Evolutionary conservation across 257 asterid species (phyloP), one percentile per base, ranked within the genome.

Genomic region (Linaria vulgaris): DNA sequence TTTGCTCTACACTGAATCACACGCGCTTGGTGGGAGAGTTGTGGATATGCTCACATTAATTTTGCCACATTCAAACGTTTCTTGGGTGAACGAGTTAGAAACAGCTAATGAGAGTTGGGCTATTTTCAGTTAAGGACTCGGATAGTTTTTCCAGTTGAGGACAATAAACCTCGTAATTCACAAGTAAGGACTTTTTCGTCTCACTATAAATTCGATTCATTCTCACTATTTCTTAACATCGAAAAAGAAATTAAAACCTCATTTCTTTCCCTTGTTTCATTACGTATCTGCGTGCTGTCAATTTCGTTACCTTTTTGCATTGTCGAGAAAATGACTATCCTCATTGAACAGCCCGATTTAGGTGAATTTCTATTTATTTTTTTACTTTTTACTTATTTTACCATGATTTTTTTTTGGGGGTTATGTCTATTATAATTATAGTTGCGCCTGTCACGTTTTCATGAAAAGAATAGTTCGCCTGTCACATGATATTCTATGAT

Each of bases 271-370:
- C 30, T 3, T 11, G 45, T 60, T 15, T 55, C 3, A 0, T 38
- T 12, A 19, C 22, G 2, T 4, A n/a, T n/a, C 10, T 47, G 3
- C 39, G 6, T 16, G 19, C 20, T 31, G 1, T n/a, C 22, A 12
- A 25, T 10, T 34, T 5, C 2, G 39, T 56, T 0, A 9, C 0
- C 15, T 38, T 59, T 63, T 47, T 2, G n/a, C n/a, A n/a, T n/a
- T n/a, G n/a, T 44, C 25, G 56, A 12, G 47, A 80, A 75, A 25
- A 88, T 88, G 95, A 83, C 95, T 3, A 82, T 85, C 68, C 78
- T 75, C 63, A 62, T 82, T 47, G 83, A 83, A 58, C 85, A 81
- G 39, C 79, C 79, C 12, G 72, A 79, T 0, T 66, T 38, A 6
- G 95, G 96, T 88, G 79, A 27, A 45, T 54, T 6, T 6, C 30